phyloP scores from a whole-genome alignment of 2,329 filamentous ascomycete genomes.

The Graphium sp. region DNA sequence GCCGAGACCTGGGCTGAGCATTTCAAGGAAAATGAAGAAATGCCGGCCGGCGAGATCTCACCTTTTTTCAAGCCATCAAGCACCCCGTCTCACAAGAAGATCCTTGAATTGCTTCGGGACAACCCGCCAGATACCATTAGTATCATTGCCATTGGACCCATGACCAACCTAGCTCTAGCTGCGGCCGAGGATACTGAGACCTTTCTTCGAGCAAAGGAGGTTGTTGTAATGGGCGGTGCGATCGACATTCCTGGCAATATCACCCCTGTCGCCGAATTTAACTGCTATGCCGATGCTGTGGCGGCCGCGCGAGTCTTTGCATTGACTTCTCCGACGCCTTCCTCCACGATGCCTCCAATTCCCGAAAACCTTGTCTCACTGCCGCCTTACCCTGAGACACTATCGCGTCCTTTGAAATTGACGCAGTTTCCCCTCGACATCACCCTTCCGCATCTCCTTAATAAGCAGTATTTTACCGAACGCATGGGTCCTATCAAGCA shows the following conservation, averaged over 20 bases:
- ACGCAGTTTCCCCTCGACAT: conserved; percentile 65
- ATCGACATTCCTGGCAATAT: conserved; percentile 69
- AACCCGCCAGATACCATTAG: conserved; percentile 73
- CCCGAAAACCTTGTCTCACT: conserved; percentile 32
- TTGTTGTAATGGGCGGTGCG: conserved; percentile 90
- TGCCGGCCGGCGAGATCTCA: conserved; percentile 22
- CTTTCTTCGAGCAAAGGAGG: conserved; percentile 76
- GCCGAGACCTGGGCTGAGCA: conserved; percentile 58
- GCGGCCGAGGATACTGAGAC: conserved; percentile 78
- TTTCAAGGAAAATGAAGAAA: conserved; percentile 25
- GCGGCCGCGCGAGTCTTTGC: conserved; percentile 64
- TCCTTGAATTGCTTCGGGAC: conserved; percentile 68
- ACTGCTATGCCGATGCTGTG: conserved; percentile 75
- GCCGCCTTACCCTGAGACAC: conserved; percentile 42
- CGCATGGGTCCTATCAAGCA: conserved; percentile 36
- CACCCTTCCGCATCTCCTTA: conserved; percentile 53
- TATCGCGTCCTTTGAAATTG: conserved; percentile 47
- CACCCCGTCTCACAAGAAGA: conserved; percentile 63
- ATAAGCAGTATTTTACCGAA: conserved; percentile 38
- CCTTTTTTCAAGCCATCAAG: conserved; percentile 62
- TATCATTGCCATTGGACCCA: conserved; percentile 76
- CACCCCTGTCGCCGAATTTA: conserved; percentile 82
- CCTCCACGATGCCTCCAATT: conserved; percentile 64
- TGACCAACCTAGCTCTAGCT: conserved; percentile 87
- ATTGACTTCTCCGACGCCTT: conserved; percentile 55